phyloP scores from a whole-genome alignment of 257 asterid species.

The Jasminum sambac region DNA sequence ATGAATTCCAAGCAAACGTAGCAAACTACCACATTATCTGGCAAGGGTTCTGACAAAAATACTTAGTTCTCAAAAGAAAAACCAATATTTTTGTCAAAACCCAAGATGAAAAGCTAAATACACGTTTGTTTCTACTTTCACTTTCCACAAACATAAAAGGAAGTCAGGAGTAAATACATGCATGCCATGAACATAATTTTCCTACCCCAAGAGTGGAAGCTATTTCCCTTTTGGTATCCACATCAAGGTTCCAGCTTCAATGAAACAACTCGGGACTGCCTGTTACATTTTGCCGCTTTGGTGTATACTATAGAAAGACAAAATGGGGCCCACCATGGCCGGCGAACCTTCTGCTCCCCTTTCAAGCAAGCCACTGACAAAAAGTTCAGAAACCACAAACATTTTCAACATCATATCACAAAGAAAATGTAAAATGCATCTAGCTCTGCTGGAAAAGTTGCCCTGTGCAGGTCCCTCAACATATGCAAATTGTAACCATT shows the following conservation, averaged over 20 bases:
- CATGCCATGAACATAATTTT: constrained; percentile 16
- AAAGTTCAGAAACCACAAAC: constrained; percentile 15
- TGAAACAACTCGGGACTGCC: constrained; percentile 94
- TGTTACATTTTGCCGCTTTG: constrained; percentile 75
- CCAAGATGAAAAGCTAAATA: constrained; percentile 23
- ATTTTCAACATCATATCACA: constrained; percentile 10
- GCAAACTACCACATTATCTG: neutral
- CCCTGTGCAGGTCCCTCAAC: neutral
- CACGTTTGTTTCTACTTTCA: constrained; percentile 21
- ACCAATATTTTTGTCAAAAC: constrained; percentile 32
- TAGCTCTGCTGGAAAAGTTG: neutral
- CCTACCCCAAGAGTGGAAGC: neutral
- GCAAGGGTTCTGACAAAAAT: neutral
- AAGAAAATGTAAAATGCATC: neutral
- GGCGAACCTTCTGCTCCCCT: constrained; percentile 91
- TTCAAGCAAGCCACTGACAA: constrained; percentile 91
- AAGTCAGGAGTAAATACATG: constrained; percentile 21
- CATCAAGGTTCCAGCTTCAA: constrained; percentile 94
- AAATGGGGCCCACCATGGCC: constrained; percentile 98
- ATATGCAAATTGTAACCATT: neutral
- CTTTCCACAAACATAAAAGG: constrained; percentile 10
- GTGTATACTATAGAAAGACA: constrained; percentile 65
- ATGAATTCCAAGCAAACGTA: neutral
- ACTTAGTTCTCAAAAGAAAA: constrained; percentile 42
- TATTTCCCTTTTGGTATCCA: constrained; percentile 23